phyloP scores from a whole-genome alignment of 108 stramenopile genomes.

The Seminavis robusta region DNA sequence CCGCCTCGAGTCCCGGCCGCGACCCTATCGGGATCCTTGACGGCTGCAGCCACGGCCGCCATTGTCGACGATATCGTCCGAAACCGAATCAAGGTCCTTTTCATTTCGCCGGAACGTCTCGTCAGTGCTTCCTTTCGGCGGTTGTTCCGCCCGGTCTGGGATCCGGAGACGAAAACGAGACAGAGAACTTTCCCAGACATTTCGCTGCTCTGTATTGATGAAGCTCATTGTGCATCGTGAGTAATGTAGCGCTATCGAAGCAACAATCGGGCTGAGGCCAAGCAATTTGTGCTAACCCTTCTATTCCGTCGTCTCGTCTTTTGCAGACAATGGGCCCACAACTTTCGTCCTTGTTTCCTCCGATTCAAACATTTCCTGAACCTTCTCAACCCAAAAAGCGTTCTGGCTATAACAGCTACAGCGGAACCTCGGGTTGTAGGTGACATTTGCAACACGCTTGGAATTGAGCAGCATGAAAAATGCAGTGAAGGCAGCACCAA shows the following conservation, averaged over 20 bases:
- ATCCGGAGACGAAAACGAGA: slow-evolving; percentile 54
- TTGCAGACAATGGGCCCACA: slow-evolving; percentile 96
- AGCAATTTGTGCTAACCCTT: no score
- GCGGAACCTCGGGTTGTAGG: slow-evolving; percentile 80
- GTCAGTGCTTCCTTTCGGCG: slow-evolving; percentile 87
- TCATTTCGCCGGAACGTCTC: slow-evolving; percentile 91
- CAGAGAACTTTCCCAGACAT: slow-evolving; percentile 76
- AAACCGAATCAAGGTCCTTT: slow-evolving; percentile 80
- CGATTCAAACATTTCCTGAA: slow-evolving; percentile 64
- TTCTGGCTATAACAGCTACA: slow-evolving; percentile 92
- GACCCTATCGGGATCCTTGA: slow-evolving; percentile 72
- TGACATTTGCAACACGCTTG: slow-evolving; percentile 78
- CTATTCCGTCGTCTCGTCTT: slow-evolving; percentile 58
- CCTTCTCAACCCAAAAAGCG: slow-evolving; percentile 64
- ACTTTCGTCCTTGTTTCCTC: slow-evolving; percentile 94
- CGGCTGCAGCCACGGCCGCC: slow-evolving; percentile 62
- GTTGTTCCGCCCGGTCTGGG: slow-evolving; percentile 66
- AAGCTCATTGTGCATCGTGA: slow-evolving; percentile 91
- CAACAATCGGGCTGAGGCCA: no score
- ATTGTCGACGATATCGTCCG: slow-evolving; percentile 78
- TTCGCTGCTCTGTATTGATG: slow-evolving; percentile 94
- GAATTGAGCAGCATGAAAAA: slow-evolving; percentile 37
- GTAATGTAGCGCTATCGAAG: no score
- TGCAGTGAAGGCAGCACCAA: background rate
- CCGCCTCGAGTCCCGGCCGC: slow-evolving; percentile 85